Evolutionary conservation across 345 rosid genomes (phyloP).

Genomic region (Pugionium cornutum): DNA sequence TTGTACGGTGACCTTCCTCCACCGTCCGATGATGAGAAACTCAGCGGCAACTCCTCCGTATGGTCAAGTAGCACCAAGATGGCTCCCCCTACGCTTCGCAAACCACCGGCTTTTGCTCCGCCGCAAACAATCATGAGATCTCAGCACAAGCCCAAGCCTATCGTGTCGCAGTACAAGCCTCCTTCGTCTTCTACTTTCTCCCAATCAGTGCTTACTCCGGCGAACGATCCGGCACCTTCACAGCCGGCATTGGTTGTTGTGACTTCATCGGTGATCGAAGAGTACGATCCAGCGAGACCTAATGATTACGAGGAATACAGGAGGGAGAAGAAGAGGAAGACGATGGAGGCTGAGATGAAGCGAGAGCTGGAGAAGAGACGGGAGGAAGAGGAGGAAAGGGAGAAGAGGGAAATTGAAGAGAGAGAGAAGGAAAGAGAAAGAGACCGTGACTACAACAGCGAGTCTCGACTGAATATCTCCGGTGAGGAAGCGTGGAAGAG

Average conservation of each 20-base stretch:
- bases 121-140: slow-evolving; percentile 71
- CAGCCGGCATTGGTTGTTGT: slow-evolving; percentile 83
- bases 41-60: slow-evolving; percentile 55
- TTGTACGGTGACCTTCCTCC: slow-evolving; percentile 98
- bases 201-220: slow-evolving; percentile 27
- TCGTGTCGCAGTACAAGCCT: slow-evolving; percentile 32
- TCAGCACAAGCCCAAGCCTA: slow-evolving; percentile 50
- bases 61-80: slow-evolving; percentile 86
- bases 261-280: slow-evolving; percentile 73
- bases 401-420: slow-evolving; percentile 51
- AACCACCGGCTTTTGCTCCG: slow-evolving; percentile 60
- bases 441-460: slow-evolving; percentile 31
- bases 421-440: slow-evolving; percentile 50
- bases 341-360: slow-evolving; percentile 73
- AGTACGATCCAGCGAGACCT: slow-evolving; percentile 95
- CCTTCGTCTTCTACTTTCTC: slow-evolving; percentile 21
- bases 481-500: slow-evolving; percentile 99
- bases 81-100: slow-evolving; percentile 94
- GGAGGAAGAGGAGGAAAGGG: slow-evolving; percentile 80
- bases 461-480: slow-evolving; percentile 58
- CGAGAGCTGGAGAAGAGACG: slow-evolving; percentile 82
- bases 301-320: slow-evolving; percentile 89
- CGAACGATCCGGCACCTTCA: slow-evolving; percentile 29
- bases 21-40: slow-evolving; percentile 83
- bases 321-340: slow-evolving; percentile 75